Base-by-base conservation (phyloP, 768 basidiomycete genomes). In the Boletellus ananas region DNA sequence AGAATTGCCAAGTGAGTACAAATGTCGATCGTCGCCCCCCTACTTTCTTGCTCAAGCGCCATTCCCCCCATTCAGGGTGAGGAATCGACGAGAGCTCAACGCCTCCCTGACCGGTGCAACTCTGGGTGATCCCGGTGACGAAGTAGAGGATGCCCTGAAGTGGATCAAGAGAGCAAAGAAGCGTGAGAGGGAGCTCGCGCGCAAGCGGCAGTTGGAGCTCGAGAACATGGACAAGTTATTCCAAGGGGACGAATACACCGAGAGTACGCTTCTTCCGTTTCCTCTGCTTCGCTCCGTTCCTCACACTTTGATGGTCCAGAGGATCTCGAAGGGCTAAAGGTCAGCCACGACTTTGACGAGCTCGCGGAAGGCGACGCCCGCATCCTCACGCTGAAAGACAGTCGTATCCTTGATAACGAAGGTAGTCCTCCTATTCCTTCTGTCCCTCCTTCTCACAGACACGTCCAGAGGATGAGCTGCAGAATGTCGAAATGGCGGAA, bases 351-450 rank as follows among this genome's bases (percentile, higher is more conserved):
- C 76, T 85, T 94, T 57, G 87, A 94, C 51, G 88, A 80, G 58
- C 78, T 99, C 70, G 89, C 85, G 55, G 94, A 95, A 70, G 94
- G 95, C 59, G 87, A 96, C 70, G 91, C 90, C 58, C 85, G 85
- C 58, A 92, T 99, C 75, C 85, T 99, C 60, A 99, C 96, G 4
- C 75, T 98, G 65, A 96, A 96, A 81, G 95, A 97, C 65, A 88
- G 85, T 63, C 86, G 93, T 38, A 88, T 99, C 53, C 84, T 99
- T 36, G 94, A 94, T 62, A 88, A 93, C 52, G 94, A 97, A 79
- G 94, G 94, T 90, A 58, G 49, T 17, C 1, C 18, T 20, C 7
- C n/a, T 33, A 3, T 14, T 21, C 9, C 4, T 34, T 17, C 5
- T 17, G 3, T 34, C 36, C 43, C 20, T 20, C 17, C 47, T 36